Base-by-base conservation (phyloP, 2,329 filamentous ascomycete genomes). In the Claviceps capensis region DNA sequence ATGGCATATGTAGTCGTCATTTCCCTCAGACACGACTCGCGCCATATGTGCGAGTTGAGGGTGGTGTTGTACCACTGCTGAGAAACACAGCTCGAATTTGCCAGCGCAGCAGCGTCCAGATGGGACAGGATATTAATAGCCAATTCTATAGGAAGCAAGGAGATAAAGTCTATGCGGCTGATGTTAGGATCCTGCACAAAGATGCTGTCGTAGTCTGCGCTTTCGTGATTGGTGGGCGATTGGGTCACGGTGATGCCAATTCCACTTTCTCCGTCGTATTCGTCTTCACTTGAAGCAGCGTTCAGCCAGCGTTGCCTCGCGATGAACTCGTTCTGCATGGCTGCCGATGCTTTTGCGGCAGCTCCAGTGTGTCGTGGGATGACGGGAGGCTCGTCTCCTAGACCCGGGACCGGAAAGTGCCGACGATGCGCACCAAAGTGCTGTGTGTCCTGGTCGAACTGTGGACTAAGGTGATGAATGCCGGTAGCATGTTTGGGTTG, bases 1-100 rank as follows among this genome's bases (percentile, higher is more conserved):
- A 77, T 82, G 19, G 81, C 81, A 63, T 77, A 83, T 0, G 79
- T 81, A 30, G 64, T 64, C 0, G 79, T 77, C 63, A 79, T 82
- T 59, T 82, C 77, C 16, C 79, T 69, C 36, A 83, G 64, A 60
- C 82, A 83, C 1, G 78, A 80, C 59, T 81, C 76, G 16, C 79
- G 72, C 81, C 81, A 84, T 47, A 84, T 72, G 59, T 82, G 77
- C 57, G 76, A 76, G 56, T 78, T 78, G 30, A 64, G 61, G 4
- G 73, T 65, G 1, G 75, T 62, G 13, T 61, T 53, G 41, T 69
- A 61, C 81, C 81, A 84, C 5, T 57, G 56, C 30, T 60, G 69
- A 13, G 72, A 81, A 2, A 83, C 80, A 22, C 64, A 61, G 47
- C 71, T 70, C 1, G 75, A 74, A 11, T 69, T 71, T 9, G 67